Conservation (phyloP, 371 early-diverging fungal species). For the Massospora cicadina region DNA sequence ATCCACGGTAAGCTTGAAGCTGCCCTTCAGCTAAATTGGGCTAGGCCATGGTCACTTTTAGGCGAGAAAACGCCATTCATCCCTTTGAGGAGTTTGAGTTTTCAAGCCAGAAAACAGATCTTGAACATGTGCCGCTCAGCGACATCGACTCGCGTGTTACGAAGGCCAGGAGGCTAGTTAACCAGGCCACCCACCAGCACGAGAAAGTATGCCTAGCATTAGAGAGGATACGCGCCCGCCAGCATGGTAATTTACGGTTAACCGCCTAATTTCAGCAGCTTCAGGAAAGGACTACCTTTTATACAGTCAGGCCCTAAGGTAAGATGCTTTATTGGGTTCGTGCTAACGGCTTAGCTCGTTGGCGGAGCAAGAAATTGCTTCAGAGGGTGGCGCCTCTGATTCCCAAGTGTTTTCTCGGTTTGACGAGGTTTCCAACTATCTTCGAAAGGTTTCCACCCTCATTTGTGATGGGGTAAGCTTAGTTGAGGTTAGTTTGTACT, state of each 20-base stretch:
- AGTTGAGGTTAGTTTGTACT: not conserved
- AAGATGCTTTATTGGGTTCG: not conserved
- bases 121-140: not conserved
- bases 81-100: conserved; percentile 10
- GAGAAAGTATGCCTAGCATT: conserved; percentile 3
- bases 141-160: not conserved
- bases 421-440: conserved; percentile 6
- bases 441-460: not conserved
- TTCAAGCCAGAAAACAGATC: not conserved
- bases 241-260: not conserved
- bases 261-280: conserved; percentile 4
- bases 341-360: not conserved
- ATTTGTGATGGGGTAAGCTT: conserved; percentile 1
- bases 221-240: not conserved
- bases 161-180: not conserved
- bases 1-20: conserved; percentile 27
- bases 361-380: not conserved
- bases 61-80: not conserved
- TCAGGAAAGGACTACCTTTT: conserved; percentile 11
- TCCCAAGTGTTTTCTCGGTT: conserved; percentile 4
- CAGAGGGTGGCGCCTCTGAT: not conserved
- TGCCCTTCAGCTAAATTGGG: not conserved
- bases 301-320: conserved; percentile 5
- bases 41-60: conserved; percentile 6
- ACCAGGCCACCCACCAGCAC: not conserved